Evolutionary conservation across 352 stramenopile genomes (phyloP).

Genomic region (Globisporangium heterothallicum): DNA sequence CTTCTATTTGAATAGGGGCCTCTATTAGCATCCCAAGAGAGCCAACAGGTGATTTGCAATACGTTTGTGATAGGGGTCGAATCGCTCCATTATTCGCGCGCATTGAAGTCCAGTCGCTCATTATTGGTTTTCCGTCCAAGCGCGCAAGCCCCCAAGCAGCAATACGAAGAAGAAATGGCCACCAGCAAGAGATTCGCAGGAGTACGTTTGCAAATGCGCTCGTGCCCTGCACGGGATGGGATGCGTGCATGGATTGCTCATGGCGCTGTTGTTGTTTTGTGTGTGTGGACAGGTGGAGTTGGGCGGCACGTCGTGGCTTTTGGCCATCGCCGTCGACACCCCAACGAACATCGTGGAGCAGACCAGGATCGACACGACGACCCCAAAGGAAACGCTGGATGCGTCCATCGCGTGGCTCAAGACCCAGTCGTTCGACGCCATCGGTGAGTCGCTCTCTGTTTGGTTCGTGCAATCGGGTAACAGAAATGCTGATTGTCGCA

Average conservation of each 20-base stretch:
- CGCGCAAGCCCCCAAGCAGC: conserved; percentile 10
- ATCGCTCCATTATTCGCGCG: too few species aligned
- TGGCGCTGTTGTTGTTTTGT: background rate
- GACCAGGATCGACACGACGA: conserved; percentile 81
- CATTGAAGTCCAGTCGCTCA: background rate
- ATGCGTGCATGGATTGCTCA: background rate
- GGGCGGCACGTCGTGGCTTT: conserved; percentile 93
- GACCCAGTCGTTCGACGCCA: conserved; percentile 70
- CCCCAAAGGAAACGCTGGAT: conserved; percentile 78
- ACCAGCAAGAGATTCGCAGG: conserved; percentile 30
- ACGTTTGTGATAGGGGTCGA: background rate
- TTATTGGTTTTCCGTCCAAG: conserved; percentile 5
- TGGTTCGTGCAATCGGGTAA: background rate
- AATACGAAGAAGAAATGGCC: conserved; percentile 9
- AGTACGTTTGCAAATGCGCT: conserved; percentile 13
- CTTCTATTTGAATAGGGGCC: background rate
- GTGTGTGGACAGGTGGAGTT: conserved; percentile 75
- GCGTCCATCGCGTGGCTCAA: conserved; percentile 80
- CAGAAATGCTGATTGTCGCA: background rate
- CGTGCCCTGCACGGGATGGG: background rate
- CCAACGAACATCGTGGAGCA: conserved; percentile 86
- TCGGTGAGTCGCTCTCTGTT: conserved; percentile 26
- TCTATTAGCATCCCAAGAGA: background rate
- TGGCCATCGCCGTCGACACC: conserved; percentile 87
- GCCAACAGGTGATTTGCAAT: conserved; percentile 6